Evolutionary conservation across 164 flowering plant species (phyloP).

Genomic region (Saururus chinensis): DNA sequence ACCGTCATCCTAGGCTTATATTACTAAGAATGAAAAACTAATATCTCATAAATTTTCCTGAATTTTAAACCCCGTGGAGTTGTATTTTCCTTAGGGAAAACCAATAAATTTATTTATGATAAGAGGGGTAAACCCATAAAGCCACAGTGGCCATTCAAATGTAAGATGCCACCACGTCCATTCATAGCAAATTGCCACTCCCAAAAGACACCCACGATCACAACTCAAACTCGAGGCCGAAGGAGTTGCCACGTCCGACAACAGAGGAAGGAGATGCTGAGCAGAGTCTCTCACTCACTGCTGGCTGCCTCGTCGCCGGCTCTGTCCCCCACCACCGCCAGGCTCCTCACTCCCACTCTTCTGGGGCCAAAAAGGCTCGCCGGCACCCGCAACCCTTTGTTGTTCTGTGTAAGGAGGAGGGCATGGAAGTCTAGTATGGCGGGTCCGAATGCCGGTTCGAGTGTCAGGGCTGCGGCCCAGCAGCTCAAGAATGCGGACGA

Average conservation of each 20-base stretch:
- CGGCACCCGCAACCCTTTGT: slow-evolving; percentile 2
- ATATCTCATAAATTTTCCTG: no score
- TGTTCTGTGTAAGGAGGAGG: not conserved
- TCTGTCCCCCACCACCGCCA: not conserved
- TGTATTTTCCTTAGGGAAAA: no score
- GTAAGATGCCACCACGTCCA: no score
- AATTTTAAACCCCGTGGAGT: no score
- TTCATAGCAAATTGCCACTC: no score
- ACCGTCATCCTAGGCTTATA: no score
- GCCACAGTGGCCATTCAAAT: no score
- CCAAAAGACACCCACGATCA: no score
- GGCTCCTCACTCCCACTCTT: slow-evolving; percentile 5
- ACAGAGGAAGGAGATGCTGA: slow-evolving; percentile 13
- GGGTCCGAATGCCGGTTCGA: slow-evolving; percentile 9
- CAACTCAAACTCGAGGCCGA: no score
- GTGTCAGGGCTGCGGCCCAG: slow-evolving; percentile 28
- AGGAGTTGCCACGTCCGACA: not conserved
- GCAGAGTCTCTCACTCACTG: slow-evolving; percentile 10
- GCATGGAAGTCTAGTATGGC: slow-evolving; percentile 25
- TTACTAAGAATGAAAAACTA: no score
- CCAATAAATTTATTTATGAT: no score
- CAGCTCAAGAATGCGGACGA: slow-evolving; percentile 69
- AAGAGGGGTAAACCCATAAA: no score
- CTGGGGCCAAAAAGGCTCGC: slow-evolving; percentile 7
- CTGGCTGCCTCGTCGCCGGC: slow-evolving; percentile 2